A percentile compares a stretch with the other conserved stretches of the same genome.
Evolutionary conservation across 2,329 filamentous ascomycete species (phyloP).

Genomic region (Cryphonectria japonica): DNA sequence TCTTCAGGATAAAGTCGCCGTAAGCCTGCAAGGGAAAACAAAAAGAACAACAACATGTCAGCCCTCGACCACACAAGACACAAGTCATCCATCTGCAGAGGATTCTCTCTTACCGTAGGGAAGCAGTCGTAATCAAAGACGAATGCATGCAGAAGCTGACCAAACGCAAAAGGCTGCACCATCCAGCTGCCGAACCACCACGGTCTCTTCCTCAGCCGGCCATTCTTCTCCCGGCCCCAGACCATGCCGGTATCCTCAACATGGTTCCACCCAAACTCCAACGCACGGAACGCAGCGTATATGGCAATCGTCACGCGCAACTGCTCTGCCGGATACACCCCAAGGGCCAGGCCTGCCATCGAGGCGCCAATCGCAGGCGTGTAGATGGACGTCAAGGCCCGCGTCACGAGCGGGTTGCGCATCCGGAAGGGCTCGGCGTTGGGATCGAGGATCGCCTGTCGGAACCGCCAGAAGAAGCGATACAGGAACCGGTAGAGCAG

Average conservation of each 20-base stretch:
- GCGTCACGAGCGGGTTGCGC: slow-evolving; percentile 78
- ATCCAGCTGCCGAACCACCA: slow-evolving; percentile 88
- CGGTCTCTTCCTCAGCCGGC: slow-evolving; percentile 64
- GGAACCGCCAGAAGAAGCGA: slow-evolving; percentile 83
- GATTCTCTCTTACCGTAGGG: slow-evolving; percentile 54
- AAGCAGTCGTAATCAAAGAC: slow-evolving; percentile 78
- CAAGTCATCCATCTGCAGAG: no score
- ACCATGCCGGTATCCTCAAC: slow-evolving; percentile 74
- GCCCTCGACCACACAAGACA: neutral
- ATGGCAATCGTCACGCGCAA: slow-evolving; percentile 81
- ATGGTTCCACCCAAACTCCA: slow-evolving; percentile 87
- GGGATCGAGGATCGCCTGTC: slow-evolving; percentile 77
- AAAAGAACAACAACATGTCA: neutral
- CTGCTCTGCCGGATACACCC: slow-evolving; percentile 68
- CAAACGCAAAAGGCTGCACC: slow-evolving; percentile 75
- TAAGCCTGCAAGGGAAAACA: slow-evolving; percentile 34
- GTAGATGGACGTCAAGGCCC: slow-evolving; percentile 77
- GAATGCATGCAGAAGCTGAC: slow-evolving; percentile 75
- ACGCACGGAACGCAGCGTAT: slow-evolving; percentile 76
- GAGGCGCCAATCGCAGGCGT: slow-evolving; percentile 91
- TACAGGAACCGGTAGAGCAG: slow-evolving; percentile 88
- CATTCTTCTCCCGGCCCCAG: slow-evolving; percentile 60
- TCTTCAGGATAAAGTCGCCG: slow-evolving; percentile 64
- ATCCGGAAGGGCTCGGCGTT: slow-evolving; percentile 78
- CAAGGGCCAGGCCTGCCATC: slow-evolving; percentile 80